A percentile compares a stretch with the other conserved stretches of the same genome.
Evolutionary conservation across 1,139 yeast genomes (phyloP).

Genomic region (Geotrichum carabidarum): DNA sequence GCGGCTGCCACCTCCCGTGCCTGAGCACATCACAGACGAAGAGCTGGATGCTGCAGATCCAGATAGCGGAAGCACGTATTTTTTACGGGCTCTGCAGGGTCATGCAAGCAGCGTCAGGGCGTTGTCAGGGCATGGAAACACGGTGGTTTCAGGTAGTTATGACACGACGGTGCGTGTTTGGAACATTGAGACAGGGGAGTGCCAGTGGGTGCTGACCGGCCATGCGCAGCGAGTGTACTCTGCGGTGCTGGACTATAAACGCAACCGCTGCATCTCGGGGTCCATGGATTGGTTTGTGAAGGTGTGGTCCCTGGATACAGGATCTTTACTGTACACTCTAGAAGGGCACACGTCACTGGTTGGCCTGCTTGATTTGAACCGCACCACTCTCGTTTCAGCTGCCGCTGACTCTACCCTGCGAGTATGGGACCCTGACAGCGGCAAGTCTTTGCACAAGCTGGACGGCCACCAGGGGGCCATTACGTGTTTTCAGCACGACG

Average conservation of each 20-base stretch:
- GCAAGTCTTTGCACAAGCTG: slow-evolving; percentile 61
- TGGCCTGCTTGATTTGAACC: slow-evolving; percentile 75
- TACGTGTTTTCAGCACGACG: slow-evolving; percentile 89
- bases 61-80: slow-evolving; percentile 46
- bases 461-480: slow-evolving; percentile 87
- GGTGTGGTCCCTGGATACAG: slow-evolving; percentile 83
- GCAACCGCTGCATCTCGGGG: slow-evolving; percentile 83
- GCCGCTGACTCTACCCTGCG: slow-evolving; percentile 92
- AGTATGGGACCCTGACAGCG: slow-evolving; percentile 86
- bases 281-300: slow-evolving; percentile 86
- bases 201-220: slow-evolving; percentile 70
- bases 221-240: slow-evolving; percentile 86
- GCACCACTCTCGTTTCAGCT: slow-evolving; percentile 81
- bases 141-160: slow-evolving; percentile 83
- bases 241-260: slow-evolving; percentile 70
- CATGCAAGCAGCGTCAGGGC: slow-evolving; percentile 87
- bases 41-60: slow-evolving; percentile 11
- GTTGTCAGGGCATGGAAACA: slow-evolving; percentile 78
- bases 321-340: slow-evolving; percentile 58
- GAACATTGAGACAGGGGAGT: slow-evolving; percentile 43
- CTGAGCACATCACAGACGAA: slow-evolving; percentile 11
- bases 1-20: slow-evolving; percentile 55
- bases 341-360: slow-evolving; percentile 89
- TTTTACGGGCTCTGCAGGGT: slow-evolving; percentile 72
- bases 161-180: slow-evolving; percentile 71